Base-by-base conservation (phyloP, 2,329 filamentous ascomycete genomes). In the Ceratocystis cubensis region DNA sequence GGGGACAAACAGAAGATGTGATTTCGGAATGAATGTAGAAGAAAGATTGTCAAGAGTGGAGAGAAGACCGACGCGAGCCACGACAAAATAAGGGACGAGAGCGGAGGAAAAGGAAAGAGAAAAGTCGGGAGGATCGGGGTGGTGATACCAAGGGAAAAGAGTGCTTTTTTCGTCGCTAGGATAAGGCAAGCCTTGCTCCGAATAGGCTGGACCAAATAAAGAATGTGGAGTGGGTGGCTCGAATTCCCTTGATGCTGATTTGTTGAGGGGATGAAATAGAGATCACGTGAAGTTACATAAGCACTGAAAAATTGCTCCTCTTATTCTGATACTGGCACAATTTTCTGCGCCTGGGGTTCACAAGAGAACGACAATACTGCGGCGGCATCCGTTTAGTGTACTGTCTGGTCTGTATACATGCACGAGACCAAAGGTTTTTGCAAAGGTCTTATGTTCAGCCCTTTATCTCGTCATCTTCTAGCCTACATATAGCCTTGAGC, bases 1-100 rank as follows among this genome's bases (percentile, higher is more conserved):
- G 72, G 71, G 71, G 70, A 70, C 66, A 64, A 69, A 69, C 70
- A 71, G 72, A 72, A 73, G 71, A 71, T 70, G 71, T 70, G 71
- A 65, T 69, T 63, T 64, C 37, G 67, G 66, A 66, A 63, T 28
- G 28, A 50, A 41, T 70, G 30, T 41, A 30, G 30, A 61, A 70
- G 72, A 69, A 71, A 44, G 73, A 67, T 71, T 57, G 73, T 71
- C 70, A 71, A 71, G 70, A 71, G 73, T 70, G 66, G 63, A 67
- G 66, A 63, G 44, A 37, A 15, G 33, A 53, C 48, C 50, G 53
- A 61, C 37, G 64, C 48, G 53, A 61, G 25, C 15, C 30, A 63
- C 44, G 45, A 63, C 25, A 50, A 53, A 48, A 53, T 20, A 53
- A 41, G 37, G 48, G 48, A 22, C 62, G 22, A 48, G 62, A 44